Evolutionary conservation across 2,329 filamentous ascomycete species (phyloP).

Genomic region (Clarireedia hainanense): DNA sequence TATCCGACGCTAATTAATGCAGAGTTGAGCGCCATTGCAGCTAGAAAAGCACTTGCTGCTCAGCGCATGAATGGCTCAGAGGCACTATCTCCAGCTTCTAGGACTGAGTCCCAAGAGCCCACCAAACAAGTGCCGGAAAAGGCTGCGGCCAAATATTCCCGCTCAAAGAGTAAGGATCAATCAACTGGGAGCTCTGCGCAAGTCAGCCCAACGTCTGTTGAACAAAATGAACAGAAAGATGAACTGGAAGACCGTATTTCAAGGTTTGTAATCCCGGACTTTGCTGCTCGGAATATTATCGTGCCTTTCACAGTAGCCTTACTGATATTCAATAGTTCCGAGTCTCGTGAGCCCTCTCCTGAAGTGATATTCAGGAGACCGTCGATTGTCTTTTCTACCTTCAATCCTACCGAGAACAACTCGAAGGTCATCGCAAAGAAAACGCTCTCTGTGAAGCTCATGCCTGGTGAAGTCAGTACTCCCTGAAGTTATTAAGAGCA

Average conservation of each 20-base stretch:
- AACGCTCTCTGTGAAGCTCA: constrained; percentile 35
- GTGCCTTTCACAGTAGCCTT: neutral
- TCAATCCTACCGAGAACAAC: constrained; percentile 39
- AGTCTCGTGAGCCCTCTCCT: constrained; percentile 20
- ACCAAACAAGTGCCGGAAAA: neutral
- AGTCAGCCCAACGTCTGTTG: neutral
- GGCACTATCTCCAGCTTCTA: neutral
- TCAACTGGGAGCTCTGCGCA: neutral
- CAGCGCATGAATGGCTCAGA: neutral
- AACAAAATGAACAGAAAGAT: neutral
- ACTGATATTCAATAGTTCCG: constrained; percentile 22
- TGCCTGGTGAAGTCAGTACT: constrained; percentile 41
- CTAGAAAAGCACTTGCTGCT: constrained; percentile 19
- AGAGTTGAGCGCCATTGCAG: constrained; percentile 25
- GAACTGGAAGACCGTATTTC: neutral
- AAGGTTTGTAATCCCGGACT: neutral
- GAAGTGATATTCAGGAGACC: constrained; percentile 16
- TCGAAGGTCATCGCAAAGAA: constrained; percentile 33
- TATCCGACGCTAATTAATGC: constrained; percentile 12
- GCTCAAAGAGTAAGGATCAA: neutral
- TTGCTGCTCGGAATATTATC: neutral
- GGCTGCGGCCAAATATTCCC: neutral
- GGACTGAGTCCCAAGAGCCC: neutral
- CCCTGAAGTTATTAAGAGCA: neutral
- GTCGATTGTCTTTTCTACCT: constrained; percentile 37